Percentiles rank a stretch among this genome's conserved stretches.
phyloP scores from a whole-genome alignment of 371 early-diverging fungal species.

The Mortierella sp. region DNA sequence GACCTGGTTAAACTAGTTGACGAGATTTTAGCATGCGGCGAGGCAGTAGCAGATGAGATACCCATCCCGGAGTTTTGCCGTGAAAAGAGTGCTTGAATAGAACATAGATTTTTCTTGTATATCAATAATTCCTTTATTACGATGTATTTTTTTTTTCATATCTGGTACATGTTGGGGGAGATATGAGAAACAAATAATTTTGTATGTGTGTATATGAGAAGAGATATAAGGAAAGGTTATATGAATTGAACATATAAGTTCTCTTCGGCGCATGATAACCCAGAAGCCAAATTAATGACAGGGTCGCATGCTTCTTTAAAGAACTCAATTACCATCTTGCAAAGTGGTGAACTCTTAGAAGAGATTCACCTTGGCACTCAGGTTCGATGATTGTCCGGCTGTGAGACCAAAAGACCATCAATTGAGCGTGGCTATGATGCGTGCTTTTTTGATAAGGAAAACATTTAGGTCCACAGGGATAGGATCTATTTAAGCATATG shows the following conservation, averaged over 20 bases:
- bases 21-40: slow-evolving; percentile 60
- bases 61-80: slow-evolving; percentile 42
- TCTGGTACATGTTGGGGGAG: no score
- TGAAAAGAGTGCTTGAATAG: not conserved
- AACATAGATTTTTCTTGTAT: not conserved
- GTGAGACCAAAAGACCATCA: slow-evolving; percentile 53
- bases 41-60: slow-evolving; percentile 25
- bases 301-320: slow-evolving; percentile 54
- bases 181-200: no score
- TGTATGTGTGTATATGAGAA: no score
- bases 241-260: slow-evolving; percentile 31
- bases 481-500: slow-evolving; percentile 13
- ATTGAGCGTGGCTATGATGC: slow-evolving; percentile 57
- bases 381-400: slow-evolving; percentile 49
- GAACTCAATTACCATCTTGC: slow-evolving; percentile 47
- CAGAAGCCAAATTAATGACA: slow-evolving; percentile 55
- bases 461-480: not conserved
- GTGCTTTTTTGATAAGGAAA: slow-evolving; percentile 43
- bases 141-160: no score
- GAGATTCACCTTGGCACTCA: slow-evolving; percentile 52
- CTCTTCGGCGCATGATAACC: slow-evolving; percentile 55
- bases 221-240: not conserved
- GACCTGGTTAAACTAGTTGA: slow-evolving; percentile 69
- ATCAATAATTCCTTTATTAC: no score
- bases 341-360: slow-evolving; percentile 46